Evolutionary conservation across 208 protist genomes (phyloP).

Genomic region (Leishmania tropica): DNA sequence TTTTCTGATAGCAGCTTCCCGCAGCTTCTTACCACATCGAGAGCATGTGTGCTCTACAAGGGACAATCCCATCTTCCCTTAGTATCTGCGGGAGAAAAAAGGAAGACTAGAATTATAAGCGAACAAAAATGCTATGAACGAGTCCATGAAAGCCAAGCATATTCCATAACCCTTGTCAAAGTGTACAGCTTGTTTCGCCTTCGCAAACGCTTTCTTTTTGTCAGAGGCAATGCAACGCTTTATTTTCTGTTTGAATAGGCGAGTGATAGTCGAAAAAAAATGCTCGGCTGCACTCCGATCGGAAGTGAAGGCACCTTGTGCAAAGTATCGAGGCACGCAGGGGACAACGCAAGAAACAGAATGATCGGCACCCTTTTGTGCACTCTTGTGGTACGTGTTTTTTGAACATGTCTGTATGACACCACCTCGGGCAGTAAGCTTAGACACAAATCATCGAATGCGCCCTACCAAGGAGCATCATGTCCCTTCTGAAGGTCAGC

Average conservation of each 20-base stretch:
- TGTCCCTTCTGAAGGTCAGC: constrained; percentile 38
- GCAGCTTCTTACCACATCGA: constrained; percentile 15
- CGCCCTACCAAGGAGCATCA: constrained; percentile 15
- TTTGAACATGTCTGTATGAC: constrained; percentile 30
- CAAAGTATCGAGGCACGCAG: constrained; percentile 16
- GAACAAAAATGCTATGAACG: not conserved
- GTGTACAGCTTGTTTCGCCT: not conserved
- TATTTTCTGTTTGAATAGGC: not conserved
- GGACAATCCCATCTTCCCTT: not conserved
- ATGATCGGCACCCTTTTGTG: constrained; percentile 38
- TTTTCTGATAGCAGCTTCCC: not conserved
- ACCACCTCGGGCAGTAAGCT: constrained; percentile 46
- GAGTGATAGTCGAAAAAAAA: constrained; percentile 27
- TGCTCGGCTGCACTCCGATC: constrained; percentile 8
- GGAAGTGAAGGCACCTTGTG: constrained; percentile 26
- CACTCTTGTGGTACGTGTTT: constrained; percentile 22
- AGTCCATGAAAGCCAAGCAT: not conserved
- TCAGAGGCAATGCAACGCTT: not conserved
- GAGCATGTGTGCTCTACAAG: constrained; percentile 9
- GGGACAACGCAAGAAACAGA: constrained; percentile 31
- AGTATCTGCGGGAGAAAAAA: not conserved
- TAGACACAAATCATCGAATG: constrained; percentile 33
- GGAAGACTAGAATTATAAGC: not conserved
- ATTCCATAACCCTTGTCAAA: not conserved
- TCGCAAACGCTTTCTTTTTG: not conserved